Base-by-base conservation (phyloP, 768 basidiomycete species). In the Tricholoma sp. region DNA sequence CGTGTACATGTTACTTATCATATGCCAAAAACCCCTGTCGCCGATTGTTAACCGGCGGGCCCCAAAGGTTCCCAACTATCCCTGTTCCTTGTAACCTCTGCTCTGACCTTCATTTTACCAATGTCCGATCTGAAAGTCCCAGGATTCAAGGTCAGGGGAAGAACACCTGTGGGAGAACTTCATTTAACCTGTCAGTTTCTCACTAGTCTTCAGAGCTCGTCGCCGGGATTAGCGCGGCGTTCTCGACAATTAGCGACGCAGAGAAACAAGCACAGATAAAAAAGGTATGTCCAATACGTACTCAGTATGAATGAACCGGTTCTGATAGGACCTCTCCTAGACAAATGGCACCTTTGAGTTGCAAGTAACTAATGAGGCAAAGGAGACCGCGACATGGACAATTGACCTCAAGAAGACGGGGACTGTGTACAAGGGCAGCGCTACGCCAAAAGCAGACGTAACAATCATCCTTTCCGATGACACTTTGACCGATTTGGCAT, bases 341-440 rank as follows among this genome's bases (percentile, higher is more conserved):
- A 88, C 86, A 50, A 92, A 90, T 63, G 93, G 90, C 59, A 83
- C 95, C 66, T 94, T 97, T 68, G 88, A 94, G 70, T 76, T 97
- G 41, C 82, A 84, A 52, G 80, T 96, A 62, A 83, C 85, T 69
- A 92, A 94, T 66, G 78, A 71, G 29, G 76, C 80, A 13, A 88
- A 87, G 57, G 77, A 89, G 70, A 84, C 84, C 59, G 88, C 76
- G 17, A 79, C 79, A 45, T 97, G 93, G 93, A 94, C 93, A 6
- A 91, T 98, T 63, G 95, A 98, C 77, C 66, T 96, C 67, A 97
- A 98, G 82, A 88, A 88, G 74, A 78, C 80, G 12, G 91, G 89
- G 10, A 73, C 78, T 18, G 80, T 94, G 28, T 86, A 84, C 79
- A 86, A 88, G 71, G 93, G 93, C 39, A 71, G 74, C 34, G 81